A percentile compares a stretch with the other conserved stretches of the same genome.
These are phyloP conservation scores for Nakazawaea wyomingensis DNA, from an alignment of 805 yeast species.

Conservation along the genomic window DNA sequence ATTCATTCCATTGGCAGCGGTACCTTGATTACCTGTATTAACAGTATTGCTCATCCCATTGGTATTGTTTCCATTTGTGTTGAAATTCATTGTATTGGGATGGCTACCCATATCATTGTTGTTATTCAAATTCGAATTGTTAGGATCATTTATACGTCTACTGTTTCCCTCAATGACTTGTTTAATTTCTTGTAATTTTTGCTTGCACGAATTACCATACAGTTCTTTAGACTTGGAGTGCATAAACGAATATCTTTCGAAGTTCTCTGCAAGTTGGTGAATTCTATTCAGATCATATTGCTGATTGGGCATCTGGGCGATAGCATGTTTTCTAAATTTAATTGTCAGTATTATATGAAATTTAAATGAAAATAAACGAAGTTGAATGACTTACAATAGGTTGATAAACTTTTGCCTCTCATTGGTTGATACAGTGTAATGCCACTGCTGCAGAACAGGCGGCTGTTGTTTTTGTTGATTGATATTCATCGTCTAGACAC, in stretches of 20 bases:
- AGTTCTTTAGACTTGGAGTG: slow-evolving; percentile 54
- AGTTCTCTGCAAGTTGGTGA: slow-evolving; percentile 56
- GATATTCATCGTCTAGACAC: too few relatives aligned
- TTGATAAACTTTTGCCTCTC: slow-evolving; percentile 13
- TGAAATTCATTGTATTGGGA: slow-evolving; percentile 11
- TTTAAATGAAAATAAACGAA: too few relatives aligned
- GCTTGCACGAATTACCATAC: slow-evolving; percentile 46
- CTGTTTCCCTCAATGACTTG: slow-evolving; percentile 34
- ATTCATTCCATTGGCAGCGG: slow-evolving; percentile 21
- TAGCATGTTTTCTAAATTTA: slow-evolving; percentile 10
- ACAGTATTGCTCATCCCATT: slow-evolving; percentile 17
- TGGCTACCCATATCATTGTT: slow-evolving; percentile 13
- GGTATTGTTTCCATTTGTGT: slow-evolving; percentile 13
- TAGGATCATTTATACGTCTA: slow-evolving; percentile 20
- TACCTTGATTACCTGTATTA: slow-evolving; percentile 24
- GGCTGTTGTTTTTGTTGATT: slow-evolving; percentile 4
- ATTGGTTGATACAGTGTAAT: slow-evolving; percentile 3
- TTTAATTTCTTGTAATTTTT: slow-evolving; percentile 30
- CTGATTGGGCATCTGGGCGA: slow-evolving; percentile 13
- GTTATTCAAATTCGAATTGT: slow-evolving; percentile 10
- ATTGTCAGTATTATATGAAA: neutral
- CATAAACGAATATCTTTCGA: slow-evolving; percentile 60
- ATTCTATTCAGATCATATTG: slow-evolving; percentile 10
- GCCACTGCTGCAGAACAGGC: slow-evolving; percentile 11
- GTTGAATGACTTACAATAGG: slow-evolving; percentile 9